Base-by-base conservation (phyloP, 164 flowering plant species). In the Piper longum region DNA sequence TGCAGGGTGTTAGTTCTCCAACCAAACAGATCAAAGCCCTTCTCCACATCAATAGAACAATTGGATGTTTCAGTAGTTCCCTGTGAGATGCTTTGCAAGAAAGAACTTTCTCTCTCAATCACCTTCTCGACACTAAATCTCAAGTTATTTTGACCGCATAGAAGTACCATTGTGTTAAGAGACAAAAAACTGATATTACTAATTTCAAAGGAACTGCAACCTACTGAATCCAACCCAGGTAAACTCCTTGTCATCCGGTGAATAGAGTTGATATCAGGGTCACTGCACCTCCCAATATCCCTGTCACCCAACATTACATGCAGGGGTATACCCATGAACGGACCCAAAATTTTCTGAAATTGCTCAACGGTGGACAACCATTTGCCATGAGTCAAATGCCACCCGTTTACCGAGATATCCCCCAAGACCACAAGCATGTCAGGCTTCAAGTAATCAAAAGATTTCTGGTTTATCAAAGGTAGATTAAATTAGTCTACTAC, bases 341-440 rank as follows among this genome's bases (percentile, higher is more conserved):
- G 86, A 0, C 86, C 92, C 59, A 84, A 45, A 40, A 84, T 62
- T 43, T 67, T 60, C n/a, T 81, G 79, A 68, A 86, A 75, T 72
- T 84, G 85, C 58, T 77, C 74, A n/a, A 84, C 65, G 76, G 83
- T 83, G 0, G 78, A 75, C 14, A 74, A 59, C 86, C 87, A 86
- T 67, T 77, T 74, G 43, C 41, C 66, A 41, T 54, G 76, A 42
- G 85, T 69, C 72, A 84, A 67, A 69, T 77, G 70, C 7, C 71
- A 77, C 16, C 92, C 89, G 60, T 64, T 75, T n/a, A 85, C 87
- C 18, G 87, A 84, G 66, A 86, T 71, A 65, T 86, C 92, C 56
- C 92, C 92, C 78, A 86, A 58, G 16, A 86, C 86, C 13, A 86
- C 66, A 63, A 84, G 80, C 86, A 86, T 80, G 71, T 84, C 89